Evolutionary conservation across 345 rosid genomes (phyloP), one percentile per base, ranked within the genome.

Genomic region (Eutrema yunnanense): DNA sequence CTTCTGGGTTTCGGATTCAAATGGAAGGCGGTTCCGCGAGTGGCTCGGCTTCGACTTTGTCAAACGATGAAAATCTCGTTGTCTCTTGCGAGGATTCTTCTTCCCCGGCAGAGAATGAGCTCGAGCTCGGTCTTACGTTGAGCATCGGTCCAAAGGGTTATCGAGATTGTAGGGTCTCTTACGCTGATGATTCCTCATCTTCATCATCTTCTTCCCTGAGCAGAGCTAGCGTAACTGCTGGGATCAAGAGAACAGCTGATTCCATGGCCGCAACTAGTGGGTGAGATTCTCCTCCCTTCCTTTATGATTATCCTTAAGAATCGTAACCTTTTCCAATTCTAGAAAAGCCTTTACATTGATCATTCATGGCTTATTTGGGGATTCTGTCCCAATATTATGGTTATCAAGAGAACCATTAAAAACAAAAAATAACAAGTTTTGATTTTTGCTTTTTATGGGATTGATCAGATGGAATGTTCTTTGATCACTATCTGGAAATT

Each of bases 71-170:
- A 44, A 72, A 75, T 63, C 58, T 80, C 47, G 88, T 75, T 14
- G 77, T 85, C 33, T 90, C 96, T 3, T 87, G 87, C 9, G 97
- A 87, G 81, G 96, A 85, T 73, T 92, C 98, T 46, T 90, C 93
- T 33, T 79, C 78, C 70, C 90, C 96, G 0, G 79, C 70, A 33
- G 96, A 85, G 62, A 77, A 73, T 34, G 92, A 82, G 65, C 81
- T 86, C 3, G 90, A 87, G 47, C 78, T 84, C 44, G 90, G 90
- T 42, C 93, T 90, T 41, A 88, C 84, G 13, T 63, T 92, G 81
- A 82, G 89, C 65, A 80, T 88, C 9, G 85, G 83, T 73, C 72
- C 64, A 1, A 77, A 73, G 29, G 72, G 80, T 13, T 75, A 63
- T 67, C 66, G 66, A 26, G 81, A 76, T 72, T 79, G 81, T n/a